Percentiles rank a stretch among this genome's conserved stretches.
phyloP scores from a whole-genome alignment of 345 rosid species.

The Anastatica hierochuntica region DNA sequence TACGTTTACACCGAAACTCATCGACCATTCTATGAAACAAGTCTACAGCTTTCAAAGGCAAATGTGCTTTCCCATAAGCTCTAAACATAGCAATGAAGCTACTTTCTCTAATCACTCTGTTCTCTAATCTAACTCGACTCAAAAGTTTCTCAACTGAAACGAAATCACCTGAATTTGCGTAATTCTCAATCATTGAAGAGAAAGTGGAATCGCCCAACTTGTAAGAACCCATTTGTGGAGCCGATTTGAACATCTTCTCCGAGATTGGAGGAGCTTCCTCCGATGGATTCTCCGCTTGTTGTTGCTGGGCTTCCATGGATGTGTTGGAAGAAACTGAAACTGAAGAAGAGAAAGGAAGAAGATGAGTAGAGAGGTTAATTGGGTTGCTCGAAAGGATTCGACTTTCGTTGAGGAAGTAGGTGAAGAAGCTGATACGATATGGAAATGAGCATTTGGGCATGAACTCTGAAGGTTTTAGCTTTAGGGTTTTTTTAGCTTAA shows the following conservation, averaged over 20 bases:
- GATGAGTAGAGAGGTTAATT: slow-evolving; percentile 13
- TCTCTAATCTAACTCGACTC: slow-evolving; percentile 49
- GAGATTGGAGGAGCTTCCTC: slow-evolving; percentile 45
- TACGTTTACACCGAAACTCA: slow-evolving; percentile 65
- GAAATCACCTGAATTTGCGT: slow-evolving; percentile 52
- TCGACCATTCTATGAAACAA: slow-evolving; percentile 55
- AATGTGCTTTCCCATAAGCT: slow-evolving; percentile 66
- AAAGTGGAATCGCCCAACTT: slow-evolving; percentile 67
- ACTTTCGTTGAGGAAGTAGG: slow-evolving; percentile 16
- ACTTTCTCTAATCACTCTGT: slow-evolving; percentile 45
- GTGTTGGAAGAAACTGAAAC: slow-evolving; percentile 1
- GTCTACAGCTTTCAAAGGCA: slow-evolving; percentile 48
- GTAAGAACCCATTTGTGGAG: slow-evolving; percentile 56
- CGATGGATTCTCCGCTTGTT: too few relatives aligned
- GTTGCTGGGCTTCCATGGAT: slow-evolving; percentile 17
- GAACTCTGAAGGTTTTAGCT: slow-evolving; percentile 12
- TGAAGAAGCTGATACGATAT: slow-evolving; percentile 10
- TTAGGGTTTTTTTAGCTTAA: too few relatives aligned
- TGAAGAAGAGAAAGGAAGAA: slow-evolving; percentile 23
- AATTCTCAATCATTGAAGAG: slow-evolving; percentile 49
- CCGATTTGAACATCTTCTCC: slow-evolving; percentile 41
- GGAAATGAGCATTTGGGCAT: slow-evolving; percentile 41
- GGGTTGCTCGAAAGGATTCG: slow-evolving; percentile 27
- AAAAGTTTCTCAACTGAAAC: slow-evolving; percentile 46
- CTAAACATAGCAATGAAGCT: slow-evolving; percentile 51